A percentile compares a stretch with the other conserved stretches of the same genome.
These are phyloP conservation scores for Botryotinia convoluta DNA, from an alignment of 2,329 filamentous ascomycete species.

Conservation along the genomic window DNA sequence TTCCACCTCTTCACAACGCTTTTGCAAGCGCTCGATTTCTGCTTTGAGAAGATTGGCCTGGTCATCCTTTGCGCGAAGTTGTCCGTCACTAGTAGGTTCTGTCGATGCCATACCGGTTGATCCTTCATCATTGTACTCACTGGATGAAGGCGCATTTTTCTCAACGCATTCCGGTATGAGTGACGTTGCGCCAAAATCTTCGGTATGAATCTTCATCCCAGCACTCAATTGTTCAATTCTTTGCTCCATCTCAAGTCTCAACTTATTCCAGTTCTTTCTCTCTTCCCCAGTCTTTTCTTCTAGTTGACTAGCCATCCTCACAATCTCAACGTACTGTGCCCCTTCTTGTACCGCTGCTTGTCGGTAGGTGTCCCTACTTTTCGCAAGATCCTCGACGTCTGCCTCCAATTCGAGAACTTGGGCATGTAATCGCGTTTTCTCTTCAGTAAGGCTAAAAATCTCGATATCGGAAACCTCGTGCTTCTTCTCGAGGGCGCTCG, in stretches of 20 bases:
- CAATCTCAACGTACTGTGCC: conserved; percentile 39
- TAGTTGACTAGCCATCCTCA: conserved; percentile 36
- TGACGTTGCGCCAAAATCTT: neutral
- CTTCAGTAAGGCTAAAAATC: conserved; percentile 50
- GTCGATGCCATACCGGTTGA: conserved; percentile 8
- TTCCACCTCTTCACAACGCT: conserved; percentile 33
- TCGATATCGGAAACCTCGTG: conserved; percentile 49
- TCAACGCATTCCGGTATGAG: neutral
- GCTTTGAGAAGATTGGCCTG: conserved; percentile 26
- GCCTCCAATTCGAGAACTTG: conserved; percentile 48
- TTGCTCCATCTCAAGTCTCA: conserved; percentile 35
- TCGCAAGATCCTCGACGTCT: conserved; percentile 48
- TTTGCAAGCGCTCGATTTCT: conserved; percentile 32
- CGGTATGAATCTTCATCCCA: neutral
- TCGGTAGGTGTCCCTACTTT: conserved; percentile 46
- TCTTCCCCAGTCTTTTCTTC: conserved; percentile 36
- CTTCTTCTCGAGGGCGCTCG: conserved; percentile 51
- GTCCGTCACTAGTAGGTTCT: neutral
- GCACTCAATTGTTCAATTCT: conserved; percentile 30
- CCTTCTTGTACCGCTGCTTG: conserved; percentile 38
- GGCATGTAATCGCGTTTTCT: conserved; percentile 48
- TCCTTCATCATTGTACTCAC: conserved; percentile 23
- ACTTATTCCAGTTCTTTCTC: conserved; percentile 32
- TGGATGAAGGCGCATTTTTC: neutral
- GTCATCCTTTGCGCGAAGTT: conserved; percentile 17